phyloP scores from a whole-genome alignment of 768 basidiomycete genomes.

The Leccinum aurantiacum region DNA sequence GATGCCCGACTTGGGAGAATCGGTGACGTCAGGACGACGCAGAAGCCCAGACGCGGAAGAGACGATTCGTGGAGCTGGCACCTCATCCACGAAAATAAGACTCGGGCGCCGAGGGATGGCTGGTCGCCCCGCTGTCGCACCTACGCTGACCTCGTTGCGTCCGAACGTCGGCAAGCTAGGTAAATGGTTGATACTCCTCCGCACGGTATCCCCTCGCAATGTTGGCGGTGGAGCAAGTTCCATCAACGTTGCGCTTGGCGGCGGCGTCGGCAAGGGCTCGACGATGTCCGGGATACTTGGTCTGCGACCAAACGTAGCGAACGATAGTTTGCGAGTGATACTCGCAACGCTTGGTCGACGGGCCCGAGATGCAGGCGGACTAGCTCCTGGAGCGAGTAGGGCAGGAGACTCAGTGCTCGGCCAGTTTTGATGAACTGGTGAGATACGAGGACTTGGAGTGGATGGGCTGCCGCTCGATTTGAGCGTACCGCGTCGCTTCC shows the following conservation, averaged over 20 bases:
- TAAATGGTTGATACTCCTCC: conserved; percentile 22
- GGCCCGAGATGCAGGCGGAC: conserved; percentile 4
- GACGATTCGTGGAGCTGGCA: neutral
- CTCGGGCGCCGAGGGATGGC: conserved; percentile 17
- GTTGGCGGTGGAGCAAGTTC: conserved; percentile 21
- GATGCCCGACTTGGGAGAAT: conserved; percentile 15
- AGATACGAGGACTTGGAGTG: conserved; percentile 23
- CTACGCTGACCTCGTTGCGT: conserved; percentile 2
- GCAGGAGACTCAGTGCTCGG: conserved; percentile 23
- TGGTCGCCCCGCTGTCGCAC: neutral
- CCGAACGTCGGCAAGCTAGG: conserved; percentile 26
- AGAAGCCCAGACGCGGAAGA: neutral
- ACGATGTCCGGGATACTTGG: conserved; percentile 25
- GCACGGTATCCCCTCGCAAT: conserved; percentile 9
- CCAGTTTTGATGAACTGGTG: conserved; percentile 21
- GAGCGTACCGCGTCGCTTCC: conserved; percentile 2
- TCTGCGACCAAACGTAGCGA: conserved; percentile 29
- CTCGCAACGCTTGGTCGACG: conserved; percentile 31
- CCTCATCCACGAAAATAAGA: conserved; percentile 5
- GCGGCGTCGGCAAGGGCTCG: conserved; percentile 20
- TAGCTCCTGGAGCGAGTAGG: conserved; percentile 7
- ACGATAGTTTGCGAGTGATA: conserved; percentile 34
- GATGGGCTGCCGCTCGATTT: conserved; percentile 14
- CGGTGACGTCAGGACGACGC: conserved; percentile 6
- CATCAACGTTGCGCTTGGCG: conserved; percentile 12